Conservation (phyloP, 768 basidiomycete species). For the Leccinum aurantiacum region DNA sequence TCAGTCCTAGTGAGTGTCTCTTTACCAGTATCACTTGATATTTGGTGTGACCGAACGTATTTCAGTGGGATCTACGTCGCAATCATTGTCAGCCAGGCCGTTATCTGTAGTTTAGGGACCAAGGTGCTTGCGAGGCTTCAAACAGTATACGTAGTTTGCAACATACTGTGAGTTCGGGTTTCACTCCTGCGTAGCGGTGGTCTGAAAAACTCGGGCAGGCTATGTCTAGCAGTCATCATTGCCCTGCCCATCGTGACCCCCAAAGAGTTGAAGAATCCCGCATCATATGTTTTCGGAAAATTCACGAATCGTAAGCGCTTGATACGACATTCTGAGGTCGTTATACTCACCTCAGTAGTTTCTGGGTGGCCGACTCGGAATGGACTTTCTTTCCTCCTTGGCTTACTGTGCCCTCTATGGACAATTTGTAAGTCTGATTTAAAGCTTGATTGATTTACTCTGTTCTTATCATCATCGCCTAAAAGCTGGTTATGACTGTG, state of each 20-base stretch:
- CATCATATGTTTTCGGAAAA: conserved; percentile 58
- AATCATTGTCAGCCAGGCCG: conserved; percentile 58
- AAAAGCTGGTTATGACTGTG: conserved; percentile 37
- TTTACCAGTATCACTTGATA: conserved; percentile 18
- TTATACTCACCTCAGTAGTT: conserved; percentile 19
- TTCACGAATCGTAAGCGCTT: conserved; percentile 51
- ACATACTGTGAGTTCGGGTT: conserved; percentile 33
- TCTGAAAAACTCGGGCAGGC: conserved; percentile 3
- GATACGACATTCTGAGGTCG: not conserved
- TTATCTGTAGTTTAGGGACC: conserved; percentile 66
- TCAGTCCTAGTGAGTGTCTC: conserved; percentile 45
- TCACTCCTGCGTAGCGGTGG: not conserved
- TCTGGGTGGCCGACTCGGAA: conserved; percentile 39
- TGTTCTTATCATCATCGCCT: not conserved
- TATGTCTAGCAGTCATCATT: conserved; percentile 41
- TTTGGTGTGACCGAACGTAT: conserved; percentile 39
- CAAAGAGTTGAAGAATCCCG: conserved; percentile 54
- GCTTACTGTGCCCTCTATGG: conserved; percentile 48
- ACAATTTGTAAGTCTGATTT: conserved; percentile 33
- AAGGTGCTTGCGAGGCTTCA: conserved; percentile 66
- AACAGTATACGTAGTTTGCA: conserved; percentile 43
- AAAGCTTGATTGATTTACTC: conserved; percentile 39
- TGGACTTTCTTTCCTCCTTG: conserved; percentile 46
- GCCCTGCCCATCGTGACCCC: conserved; percentile 64
- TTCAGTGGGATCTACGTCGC: conserved; percentile 60